Evolutionary conservation across 805 yeast genomes (phyloP).

Genomic region (Spathaspora boniae): DNA sequence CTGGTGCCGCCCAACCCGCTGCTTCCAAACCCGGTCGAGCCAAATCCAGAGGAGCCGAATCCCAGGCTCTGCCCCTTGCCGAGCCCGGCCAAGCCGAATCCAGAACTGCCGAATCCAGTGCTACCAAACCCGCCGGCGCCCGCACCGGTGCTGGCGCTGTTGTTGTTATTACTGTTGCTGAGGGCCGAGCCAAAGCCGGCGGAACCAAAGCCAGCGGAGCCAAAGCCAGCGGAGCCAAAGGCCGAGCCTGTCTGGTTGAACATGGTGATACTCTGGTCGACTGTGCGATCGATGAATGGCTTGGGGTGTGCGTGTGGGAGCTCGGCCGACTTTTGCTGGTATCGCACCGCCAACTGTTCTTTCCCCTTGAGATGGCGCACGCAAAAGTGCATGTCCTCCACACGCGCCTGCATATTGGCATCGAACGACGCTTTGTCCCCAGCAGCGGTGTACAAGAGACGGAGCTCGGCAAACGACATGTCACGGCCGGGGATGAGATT

Average conservation of each 20-base stretch:
- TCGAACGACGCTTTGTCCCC: constrained; percentile 37
- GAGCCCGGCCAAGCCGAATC: constrained; percentile 12
- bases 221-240: constrained; percentile 15
- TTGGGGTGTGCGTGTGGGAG: constrained; percentile 17
- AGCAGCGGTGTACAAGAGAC: constrained; percentile 46
- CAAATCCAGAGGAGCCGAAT: constrained; percentile 14
- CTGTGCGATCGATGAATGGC: constrained; percentile 26
- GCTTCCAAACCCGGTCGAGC: constrained; percentile 10
- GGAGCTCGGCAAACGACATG: constrained; percentile 49
- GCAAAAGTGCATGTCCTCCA: constrained; percentile 45
- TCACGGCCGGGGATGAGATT: constrained; percentile 53
- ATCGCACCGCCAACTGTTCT: constrained; percentile 52
- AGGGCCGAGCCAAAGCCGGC: constrained; percentile 8
- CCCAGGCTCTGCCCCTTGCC: constrained; percentile 10
- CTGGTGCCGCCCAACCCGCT: constrained; percentile 5
- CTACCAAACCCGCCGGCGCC: constrained; percentile 12
- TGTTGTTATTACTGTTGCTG: constrained; percentile 14
- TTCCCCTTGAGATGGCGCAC: constrained; percentile 34
- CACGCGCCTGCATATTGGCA: constrained; percentile 38
- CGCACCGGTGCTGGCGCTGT: constrained; percentile 3
- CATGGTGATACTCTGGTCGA: constrained; percentile 27
- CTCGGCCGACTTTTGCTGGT: constrained; percentile 45
- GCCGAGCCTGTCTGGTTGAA: constrained; percentile 8
- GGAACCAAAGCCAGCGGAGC: constrained; percentile 14
- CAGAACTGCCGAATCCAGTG: constrained; percentile 10